Evolutionary conservation across 2,329 filamentous ascomycete species (phyloP).

Genomic region (Aspergillus glaucus): DNA sequence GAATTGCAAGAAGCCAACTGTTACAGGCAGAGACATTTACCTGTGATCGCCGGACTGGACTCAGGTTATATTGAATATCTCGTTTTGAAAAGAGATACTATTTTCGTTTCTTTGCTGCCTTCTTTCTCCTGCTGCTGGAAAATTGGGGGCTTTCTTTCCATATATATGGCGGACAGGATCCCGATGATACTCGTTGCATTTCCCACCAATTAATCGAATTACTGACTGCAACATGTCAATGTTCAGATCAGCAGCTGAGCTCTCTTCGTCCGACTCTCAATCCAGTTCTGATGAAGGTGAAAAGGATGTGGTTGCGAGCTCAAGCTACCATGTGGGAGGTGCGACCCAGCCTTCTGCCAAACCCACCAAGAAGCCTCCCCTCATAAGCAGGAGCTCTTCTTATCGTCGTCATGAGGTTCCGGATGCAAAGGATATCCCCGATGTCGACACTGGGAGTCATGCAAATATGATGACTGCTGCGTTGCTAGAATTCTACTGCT

Average conservation of each 20-base stretch:
- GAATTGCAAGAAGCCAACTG: too few species aligned
- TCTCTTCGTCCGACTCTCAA: slow-evolving; percentile 31
- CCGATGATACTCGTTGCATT: background rate
- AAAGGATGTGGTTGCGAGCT: slow-evolving; percentile 4
- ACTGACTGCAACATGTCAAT: slow-evolving; percentile 29
- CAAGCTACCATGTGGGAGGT: slow-evolving; percentile 1
- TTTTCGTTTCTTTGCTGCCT: background rate
- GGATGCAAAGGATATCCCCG: slow-evolving; percentile 11
- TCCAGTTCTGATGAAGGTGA: slow-evolving; percentile 22
- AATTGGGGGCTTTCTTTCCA: background rate
- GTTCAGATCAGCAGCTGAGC: slow-evolving; percentile 34
- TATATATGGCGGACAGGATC: slow-evolving; percentile 1
- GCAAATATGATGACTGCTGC: slow-evolving; percentile 39
- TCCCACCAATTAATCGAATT: background rate
- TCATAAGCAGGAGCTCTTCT: slow-evolving; percentile 5
- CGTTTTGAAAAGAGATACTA: background rate
- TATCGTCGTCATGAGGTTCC: slow-evolving; percentile 9
- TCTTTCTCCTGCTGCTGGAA: background rate
- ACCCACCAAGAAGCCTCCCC: slow-evolving; percentile 2
- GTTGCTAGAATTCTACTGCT: slow-evolving; percentile 41
- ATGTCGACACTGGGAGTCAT: slow-evolving; percentile 31
- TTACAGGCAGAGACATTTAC: background rate
- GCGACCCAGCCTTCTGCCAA: slow-evolving; percentile 1
- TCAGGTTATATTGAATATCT: too few species aligned
- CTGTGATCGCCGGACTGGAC: too few species aligned